Evolutionary conservation across 2,329 filamentous ascomycete genomes (phyloP), one percentile per base, ranked within the genome.

Genomic region (Parascedosporium putredinis): DNA sequence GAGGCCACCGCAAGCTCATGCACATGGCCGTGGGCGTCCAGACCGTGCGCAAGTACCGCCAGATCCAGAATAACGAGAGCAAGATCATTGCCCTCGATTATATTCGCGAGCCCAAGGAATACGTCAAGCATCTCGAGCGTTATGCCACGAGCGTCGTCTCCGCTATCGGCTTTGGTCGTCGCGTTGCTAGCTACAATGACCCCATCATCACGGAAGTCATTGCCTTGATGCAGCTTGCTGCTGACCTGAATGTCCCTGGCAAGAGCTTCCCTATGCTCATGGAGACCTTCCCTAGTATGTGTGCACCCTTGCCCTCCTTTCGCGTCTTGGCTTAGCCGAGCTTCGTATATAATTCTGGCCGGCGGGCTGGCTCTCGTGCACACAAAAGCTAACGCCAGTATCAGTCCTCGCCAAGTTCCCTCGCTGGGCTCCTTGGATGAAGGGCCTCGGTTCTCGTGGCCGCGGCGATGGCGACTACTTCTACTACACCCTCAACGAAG

Each of bases 161-260:
- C 5, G 74, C 77, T 47, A 76, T 81, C 53, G 78, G 72, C 0
- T 79, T 78, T 56, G 77, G 77, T 1, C 64, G 76, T 5, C 64
- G 78, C 6, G 69, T 78, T 1, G 68, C 68, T 5, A 69, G 59
- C 47, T 71, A 62, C 56, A 64, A 71, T n/a, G 76, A 81, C 54
- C 75, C 76, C 3, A 77, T 78, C 56, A 74, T 79, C 52, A 76
- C 75, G 3, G 76, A 80, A 56, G 77, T 76, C n/a, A 74, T 80
- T 51, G 71, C 74, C 1, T 63, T 76, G 23, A 74, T 80, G 69
- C 73, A 81, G 50, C 67, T 75, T 49, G 75, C 76, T 0, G 76
- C 75, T 1, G 75, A 78, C 50, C 62, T 80, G n/a, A 75, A 73
- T 54, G 72, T 75, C 43, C 68, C 73, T 0, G 72, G 72, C 7